Base-by-base conservation (phyloP, 2,329 filamentous ascomycete genomes). In the Cordyceps pruinosa region DNA sequence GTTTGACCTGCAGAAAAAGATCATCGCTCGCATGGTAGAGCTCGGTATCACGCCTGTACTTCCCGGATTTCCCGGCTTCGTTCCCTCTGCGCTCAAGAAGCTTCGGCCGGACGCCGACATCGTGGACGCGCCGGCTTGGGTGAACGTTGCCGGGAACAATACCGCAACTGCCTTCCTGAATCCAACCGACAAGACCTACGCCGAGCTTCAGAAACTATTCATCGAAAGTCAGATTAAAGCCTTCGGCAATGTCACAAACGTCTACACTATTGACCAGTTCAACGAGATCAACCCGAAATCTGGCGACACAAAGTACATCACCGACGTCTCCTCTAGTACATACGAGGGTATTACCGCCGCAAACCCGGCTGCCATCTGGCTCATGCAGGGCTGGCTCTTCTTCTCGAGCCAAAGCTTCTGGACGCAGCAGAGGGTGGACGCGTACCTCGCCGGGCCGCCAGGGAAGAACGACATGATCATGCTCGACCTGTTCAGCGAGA, bases 361-460 rank as follows among this genome's bases (percentile, higher is more conserved):
- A 1, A 75, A 80, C 56, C 69, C 77, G 0, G 65, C 72, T 17
- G 77, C 78, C 2, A 66, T 79, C 3, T 81, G 78, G 79, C 66
- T 81, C 60, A 75, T 82, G 61, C 78, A 81, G 62, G 73, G 76
- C 15, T 79, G 76, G 69, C 68, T 81, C 0, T 82, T 81, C 64
- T 75, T 70, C 25, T 70, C 70, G 2, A 73, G 72, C 39, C 63
- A 63, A 1, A 66, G 67, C n/a, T 77, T 78, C 61, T 77, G 76
- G 74, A 76, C 72, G 7, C 63, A 72, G 23, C 68, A 70, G 9
- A 69, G 76, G 4, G 70, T 80, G 5, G 71, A 78, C 54, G 77
- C 78, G 2, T 81, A 77, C 63, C 68, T 81, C 0, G 72, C 71
- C 8, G 78, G 77, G 2, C 73, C 80, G 1, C 64, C 70, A 1